Conservation (phyloP, 805 yeast genomes). For the Maudiozyma turicensis region DNA sequence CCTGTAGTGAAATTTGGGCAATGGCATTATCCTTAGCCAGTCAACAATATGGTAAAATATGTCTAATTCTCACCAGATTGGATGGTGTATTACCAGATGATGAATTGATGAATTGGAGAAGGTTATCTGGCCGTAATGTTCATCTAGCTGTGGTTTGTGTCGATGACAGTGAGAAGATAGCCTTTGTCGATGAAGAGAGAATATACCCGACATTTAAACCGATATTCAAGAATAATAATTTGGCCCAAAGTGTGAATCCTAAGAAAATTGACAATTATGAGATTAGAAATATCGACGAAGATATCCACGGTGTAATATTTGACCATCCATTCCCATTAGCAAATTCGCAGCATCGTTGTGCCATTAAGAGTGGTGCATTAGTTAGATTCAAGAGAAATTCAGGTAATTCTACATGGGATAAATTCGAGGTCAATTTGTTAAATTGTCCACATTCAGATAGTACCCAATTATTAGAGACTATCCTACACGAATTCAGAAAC, state of each 20-base stretch:
- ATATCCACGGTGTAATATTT: slow-evolving; percentile 49
- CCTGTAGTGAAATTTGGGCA: slow-evolving; percentile 60
- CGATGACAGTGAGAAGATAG: slow-evolving; percentile 44
- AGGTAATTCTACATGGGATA: slow-evolving; percentile 23
- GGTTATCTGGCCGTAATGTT: slow-evolving; percentile 50
- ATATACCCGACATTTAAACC: slow-evolving; percentile 30
- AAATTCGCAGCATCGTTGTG: slow-evolving; percentile 59
- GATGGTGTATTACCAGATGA: slow-evolving; percentile 74
- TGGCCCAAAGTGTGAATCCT: slow-evolving; percentile 10
- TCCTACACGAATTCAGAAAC: slow-evolving; percentile 54
- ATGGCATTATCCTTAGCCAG: slow-evolving; percentile 40
- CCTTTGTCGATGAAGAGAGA: slow-evolving; percentile 26
- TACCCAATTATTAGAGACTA: slow-evolving; percentile 42
- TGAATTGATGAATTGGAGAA: slow-evolving; percentile 70
- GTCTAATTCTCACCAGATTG: slow-evolving; percentile 57
- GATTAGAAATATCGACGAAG: slow-evolving; percentile 42
- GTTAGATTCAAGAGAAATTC: slow-evolving; percentile 30
- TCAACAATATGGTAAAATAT: slow-evolving; percentile 40
- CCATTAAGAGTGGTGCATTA: slow-evolving; percentile 62
- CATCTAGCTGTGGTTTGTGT: slow-evolving; percentile 64
- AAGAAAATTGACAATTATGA: slow-evolving; percentile 21
- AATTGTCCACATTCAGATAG: slow-evolving; percentile 67
- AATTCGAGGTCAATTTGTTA: slow-evolving; percentile 55
- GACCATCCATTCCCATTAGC: slow-evolving; percentile 55
- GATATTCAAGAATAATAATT: slow-evolving; percentile 21